These are phyloP conservation scores for Golubevia pallescens DNA, from an alignment of 1,284 basidiomycete species.

Conservation along the genomic window DNA sequence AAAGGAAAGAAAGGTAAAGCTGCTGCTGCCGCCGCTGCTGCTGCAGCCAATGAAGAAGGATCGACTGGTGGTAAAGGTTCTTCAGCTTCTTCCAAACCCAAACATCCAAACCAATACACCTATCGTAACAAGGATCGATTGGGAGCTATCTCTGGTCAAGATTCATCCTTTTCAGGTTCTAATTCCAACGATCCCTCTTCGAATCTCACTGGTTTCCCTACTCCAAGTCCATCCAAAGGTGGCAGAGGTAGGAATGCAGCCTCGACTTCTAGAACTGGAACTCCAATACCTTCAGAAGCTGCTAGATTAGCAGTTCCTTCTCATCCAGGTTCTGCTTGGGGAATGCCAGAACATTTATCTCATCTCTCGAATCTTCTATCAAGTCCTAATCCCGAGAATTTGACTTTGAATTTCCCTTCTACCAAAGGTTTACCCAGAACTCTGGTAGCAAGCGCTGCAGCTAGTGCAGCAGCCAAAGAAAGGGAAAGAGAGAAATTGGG, in stretches of 20 bases:
- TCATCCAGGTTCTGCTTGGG: slow-evolving; percentile 21
- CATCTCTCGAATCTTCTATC: slow-evolving; percentile 51
- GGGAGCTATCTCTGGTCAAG: slow-evolving; percentile 1
- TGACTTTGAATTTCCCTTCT: not conserved
- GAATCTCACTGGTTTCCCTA: slow-evolving; percentile 32
- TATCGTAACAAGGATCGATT: slow-evolving; percentile 43
- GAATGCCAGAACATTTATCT: slow-evolving; percentile 57
- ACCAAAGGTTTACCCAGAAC: slow-evolving; percentile 6
- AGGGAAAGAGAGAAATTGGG: no score
- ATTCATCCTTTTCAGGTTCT: slow-evolving; percentile 16
- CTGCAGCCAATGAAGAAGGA: not conserved
- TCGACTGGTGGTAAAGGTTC: not conserved
- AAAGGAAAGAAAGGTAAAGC: not conserved
- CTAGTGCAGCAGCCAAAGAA: not conserved
- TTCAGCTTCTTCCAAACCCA: slow-evolving; percentile 21
- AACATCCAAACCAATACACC: slow-evolving; percentile 61
- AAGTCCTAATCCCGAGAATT: slow-evolving; percentile 6
- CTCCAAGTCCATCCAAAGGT: slow-evolving; percentile 42
- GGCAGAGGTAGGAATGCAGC: slow-evolving; percentile 7
- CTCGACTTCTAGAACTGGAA: not conserved
- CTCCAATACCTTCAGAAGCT: slow-evolving; percentile 1
- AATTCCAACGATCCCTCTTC: slow-evolving; percentile 19
- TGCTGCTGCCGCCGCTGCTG: no score
- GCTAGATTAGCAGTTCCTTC: no score
- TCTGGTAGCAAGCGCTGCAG: not conserved